phyloP scores from a whole-genome alignment of 2,329 filamentous ascomycete genomes.

The Diaporthe vaccinii region DNA sequence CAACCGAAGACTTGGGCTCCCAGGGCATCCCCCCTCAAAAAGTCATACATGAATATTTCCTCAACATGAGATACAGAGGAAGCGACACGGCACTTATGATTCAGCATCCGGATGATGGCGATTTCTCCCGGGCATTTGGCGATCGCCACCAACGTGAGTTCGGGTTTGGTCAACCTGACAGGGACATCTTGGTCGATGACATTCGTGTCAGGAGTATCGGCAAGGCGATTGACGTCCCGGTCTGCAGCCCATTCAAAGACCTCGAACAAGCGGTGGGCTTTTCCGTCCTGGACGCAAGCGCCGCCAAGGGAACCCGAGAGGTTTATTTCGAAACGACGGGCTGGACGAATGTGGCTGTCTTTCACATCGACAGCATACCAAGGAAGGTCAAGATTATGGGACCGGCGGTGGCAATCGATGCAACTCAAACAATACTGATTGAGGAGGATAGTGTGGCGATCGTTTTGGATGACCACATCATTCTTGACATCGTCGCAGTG shows the following conservation, averaged over 20 bases:
- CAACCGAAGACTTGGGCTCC: conserved; percentile 71
- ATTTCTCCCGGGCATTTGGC: conserved; percentile 84
- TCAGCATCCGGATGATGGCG: conserved; percentile 76
- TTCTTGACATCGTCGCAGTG: conserved; percentile 6
- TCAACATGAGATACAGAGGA: conserved; percentile 89
- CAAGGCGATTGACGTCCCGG: conserved; percentile 63
- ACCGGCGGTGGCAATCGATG: conserved; percentile 34
- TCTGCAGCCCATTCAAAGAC: conserved; percentile 5
- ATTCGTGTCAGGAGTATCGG: conserved; percentile 84
- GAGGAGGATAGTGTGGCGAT: conserved; percentile 42
- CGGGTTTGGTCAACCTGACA: conserved; percentile 64
- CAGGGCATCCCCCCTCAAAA: conserved; percentile 82
- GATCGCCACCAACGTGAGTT: conserved; percentile 35
- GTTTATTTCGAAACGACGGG: conserved; percentile 26
- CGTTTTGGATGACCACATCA: conserved; percentile 9
- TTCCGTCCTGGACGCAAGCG: conserved; percentile 42
- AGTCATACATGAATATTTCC: conserved; percentile 87
- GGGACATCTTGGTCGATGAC: conserved; percentile 89
- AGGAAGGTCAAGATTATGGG: conserved; percentile 22
- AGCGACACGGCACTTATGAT: conserved; percentile 91
- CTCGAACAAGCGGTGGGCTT: not conserved
- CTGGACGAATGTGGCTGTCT: conserved; percentile 20
- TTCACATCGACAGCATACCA: conserved; percentile 25
- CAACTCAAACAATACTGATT: conserved; percentile 36
- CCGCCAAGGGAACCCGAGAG: conserved; percentile 48